Conservation (phyloP, 805 yeast species). For the Lipomyces anomalus region DNA sequence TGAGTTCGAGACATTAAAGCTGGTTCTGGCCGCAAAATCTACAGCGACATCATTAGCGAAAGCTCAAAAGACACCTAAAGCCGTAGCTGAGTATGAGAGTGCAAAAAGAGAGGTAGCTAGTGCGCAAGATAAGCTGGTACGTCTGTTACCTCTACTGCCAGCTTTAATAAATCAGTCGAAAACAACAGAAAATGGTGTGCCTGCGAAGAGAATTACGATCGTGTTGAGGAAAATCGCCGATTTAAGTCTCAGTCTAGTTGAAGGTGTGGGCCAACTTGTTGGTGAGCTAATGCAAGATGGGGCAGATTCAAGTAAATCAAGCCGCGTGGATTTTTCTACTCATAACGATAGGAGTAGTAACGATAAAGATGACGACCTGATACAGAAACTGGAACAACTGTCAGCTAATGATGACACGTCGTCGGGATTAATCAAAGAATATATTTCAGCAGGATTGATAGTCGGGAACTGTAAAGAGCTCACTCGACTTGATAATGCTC, state of each 20-base stretch:
- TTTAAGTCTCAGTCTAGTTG: not conserved
- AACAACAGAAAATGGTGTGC: not conserved
- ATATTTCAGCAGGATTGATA: constrained; percentile 15
- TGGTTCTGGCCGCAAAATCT: not conserved
- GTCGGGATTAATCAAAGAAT: not conserved
- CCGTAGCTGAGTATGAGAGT: not conserved
- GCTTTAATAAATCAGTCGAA: not conserved
- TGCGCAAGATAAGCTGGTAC: not conserved
- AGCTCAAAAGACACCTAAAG: not conserved
- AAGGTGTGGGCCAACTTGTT: constrained; percentile 8
- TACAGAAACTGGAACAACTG: not conserved
- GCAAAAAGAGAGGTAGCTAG: not conserved
- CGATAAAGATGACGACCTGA: constrained; percentile 1
- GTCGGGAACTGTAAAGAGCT: constrained; percentile 7
- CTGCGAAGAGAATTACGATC: not conserved
- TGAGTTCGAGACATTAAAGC: not conserved
- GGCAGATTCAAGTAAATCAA: not conserved
- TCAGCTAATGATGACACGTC: constrained; percentile 1
- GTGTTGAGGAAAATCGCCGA: not conserved
- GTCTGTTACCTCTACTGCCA: not conserved
- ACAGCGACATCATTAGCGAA: not conserved
- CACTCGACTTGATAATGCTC: constrained; percentile 7
- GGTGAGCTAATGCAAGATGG: constrained; percentile 8
- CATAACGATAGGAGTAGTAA: no score
- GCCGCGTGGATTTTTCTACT: no score